phyloP scores from a whole-genome alignment of 1,139 yeast species.

The Yamadazyma taylorii region DNA sequence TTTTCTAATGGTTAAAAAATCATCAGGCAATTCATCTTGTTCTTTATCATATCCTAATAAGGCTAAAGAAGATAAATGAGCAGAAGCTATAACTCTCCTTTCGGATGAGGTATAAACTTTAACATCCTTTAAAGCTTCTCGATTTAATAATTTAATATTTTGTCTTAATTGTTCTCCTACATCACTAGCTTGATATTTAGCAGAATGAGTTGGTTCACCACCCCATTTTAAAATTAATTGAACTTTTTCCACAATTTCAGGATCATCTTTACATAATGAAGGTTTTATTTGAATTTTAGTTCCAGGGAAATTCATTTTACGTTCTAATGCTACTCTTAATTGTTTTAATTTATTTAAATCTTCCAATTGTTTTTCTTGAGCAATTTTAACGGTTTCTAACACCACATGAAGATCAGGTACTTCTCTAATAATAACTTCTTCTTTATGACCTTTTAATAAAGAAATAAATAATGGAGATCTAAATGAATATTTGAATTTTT shows the following conservation, averaged over 20 bases:
- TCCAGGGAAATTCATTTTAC: slow-evolving; percentile 89
- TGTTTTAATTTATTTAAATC: slow-evolving; percentile 75
- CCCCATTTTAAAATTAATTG: slow-evolving; percentile 98
- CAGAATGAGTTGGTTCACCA: slow-evolving; percentile 99
- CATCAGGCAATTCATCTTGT: slow-evolving; percentile 65
- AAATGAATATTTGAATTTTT: slow-evolving; percentile 94
- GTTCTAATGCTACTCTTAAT: slow-evolving; percentile 79
- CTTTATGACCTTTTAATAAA: slow-evolving; percentile 87
- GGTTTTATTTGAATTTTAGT: slow-evolving; percentile 97
- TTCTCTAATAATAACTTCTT: slow-evolving; percentile 92
- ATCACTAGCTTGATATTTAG: slow-evolving; percentile 90
- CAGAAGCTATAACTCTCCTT: slow-evolving; percentile 90
- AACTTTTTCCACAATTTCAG: slow-evolving; percentile 82
- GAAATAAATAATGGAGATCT: slow-evolving; percentile 84
- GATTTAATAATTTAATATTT: slow-evolving; percentile 81
- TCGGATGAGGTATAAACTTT: slow-evolving; percentile 91
- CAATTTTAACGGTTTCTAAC: slow-evolving; percentile 77
- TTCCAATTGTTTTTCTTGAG: slow-evolving; percentile 76
- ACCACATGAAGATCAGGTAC: slow-evolving; percentile 85
- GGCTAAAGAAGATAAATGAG: slow-evolving; percentile 83
- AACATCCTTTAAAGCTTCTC: slow-evolving; percentile 80
- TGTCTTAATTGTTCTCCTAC: slow-evolving; percentile 95
- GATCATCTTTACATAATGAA: slow-evolving; percentile 58
- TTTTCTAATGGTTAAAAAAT: slow-evolving; percentile 78
- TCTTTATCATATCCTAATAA: slow-evolving; percentile 64